phyloP scores from a whole-genome alignment of 495 filamentous ascomycete genomes.

The Penicillium simplicissimum region DNA sequence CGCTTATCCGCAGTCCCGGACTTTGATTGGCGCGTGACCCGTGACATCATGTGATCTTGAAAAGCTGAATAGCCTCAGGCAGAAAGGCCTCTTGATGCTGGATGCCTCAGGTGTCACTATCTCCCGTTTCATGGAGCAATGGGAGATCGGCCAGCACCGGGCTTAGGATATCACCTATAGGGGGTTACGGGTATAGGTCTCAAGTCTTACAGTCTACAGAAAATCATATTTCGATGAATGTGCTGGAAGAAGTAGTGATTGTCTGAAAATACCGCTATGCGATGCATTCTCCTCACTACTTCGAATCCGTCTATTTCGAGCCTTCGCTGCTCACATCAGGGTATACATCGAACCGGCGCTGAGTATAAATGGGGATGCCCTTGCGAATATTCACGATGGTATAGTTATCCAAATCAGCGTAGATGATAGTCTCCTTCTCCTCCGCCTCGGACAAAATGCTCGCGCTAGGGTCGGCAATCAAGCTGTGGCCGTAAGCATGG shows the following conservation, averaged over 20 bases:
- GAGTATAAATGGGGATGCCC: slow-evolving; percentile 79
- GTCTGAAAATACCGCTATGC: neutral
- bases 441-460: slow-evolving; percentile 71
- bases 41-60: neutral
- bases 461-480: slow-evolving; percentile 89
- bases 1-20: slow-evolving; percentile 37
- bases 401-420: slow-evolving; percentile 69
- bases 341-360: slow-evolving; percentile 95
- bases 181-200: too few relatives aligned
- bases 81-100: neutral
- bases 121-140: neutral
- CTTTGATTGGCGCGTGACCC: slow-evolving; percentile 14
- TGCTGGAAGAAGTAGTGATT: neutral
- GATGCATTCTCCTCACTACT: neutral
- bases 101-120: neutral
- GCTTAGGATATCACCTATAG: too few relatives aligned
- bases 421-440: slow-evolving; percentile 73
- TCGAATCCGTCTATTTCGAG: slow-evolving; percentile 11
- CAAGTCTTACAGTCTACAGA: neutral
- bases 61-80: too few relatives aligned
- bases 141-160: neutral
- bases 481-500: slow-evolving; percentile 87
- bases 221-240: neutral
- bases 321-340: slow-evolving; percentile 69
- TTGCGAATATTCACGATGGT: slow-evolving; percentile 76